phyloP scores from a whole-genome alignment of 1,139 yeast genomes.

The Sugiyamaella japonica region DNA sequence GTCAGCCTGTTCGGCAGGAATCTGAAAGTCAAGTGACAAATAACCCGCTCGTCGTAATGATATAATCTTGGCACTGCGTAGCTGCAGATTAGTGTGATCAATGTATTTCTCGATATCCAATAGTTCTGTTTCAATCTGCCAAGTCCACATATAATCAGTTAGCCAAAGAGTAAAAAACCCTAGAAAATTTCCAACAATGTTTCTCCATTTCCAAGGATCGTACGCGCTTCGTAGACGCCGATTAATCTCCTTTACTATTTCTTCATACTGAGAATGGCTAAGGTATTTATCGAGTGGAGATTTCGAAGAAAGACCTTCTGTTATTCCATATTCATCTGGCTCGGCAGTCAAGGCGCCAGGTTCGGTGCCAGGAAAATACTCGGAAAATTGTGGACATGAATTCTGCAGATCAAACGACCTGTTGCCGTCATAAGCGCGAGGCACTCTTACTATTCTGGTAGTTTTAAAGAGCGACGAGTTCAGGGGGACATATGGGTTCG shows the following conservation, averaged over 20 bases:
- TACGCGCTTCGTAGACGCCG: slow-evolving; percentile 45
- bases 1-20: slow-evolving; percentile 2
- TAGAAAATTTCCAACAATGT: slow-evolving; percentile 46
- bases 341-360: slow-evolving; percentile 56
- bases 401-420: slow-evolving; percentile 27
- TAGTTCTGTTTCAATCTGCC: slow-evolving; percentile 40
- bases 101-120: slow-evolving; percentile 51
- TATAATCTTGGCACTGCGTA: slow-evolving; percentile 47
- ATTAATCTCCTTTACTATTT: slow-evolving; percentile 52
- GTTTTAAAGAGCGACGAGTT: slow-evolving; percentile 38
- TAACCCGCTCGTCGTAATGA: slow-evolving; percentile 60
- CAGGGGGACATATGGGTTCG: slow-evolving; percentile 49
- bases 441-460: slow-evolving; percentile 65
- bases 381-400: slow-evolving; percentile 58
- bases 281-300: slow-evolving; percentile 55
- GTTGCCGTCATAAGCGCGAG: slow-evolving; percentile 47
- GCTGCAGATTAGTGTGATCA: slow-evolving; percentile 43
- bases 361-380: slow-evolving; percentile 60
- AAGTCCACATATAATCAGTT: slow-evolving; percentile 36
- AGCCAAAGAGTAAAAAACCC: slow-evolving; percentile 51
- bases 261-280: slow-evolving; percentile 42
- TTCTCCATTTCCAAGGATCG: slow-evolving; percentile 42
- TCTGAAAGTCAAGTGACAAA: slow-evolving; percentile 44
- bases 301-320: slow-evolving; percentile 19
- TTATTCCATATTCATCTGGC: not conserved